phyloP scores from a whole-genome alignment of 768 basidiomycete species.

The Suillus subalutaceus region DNA sequence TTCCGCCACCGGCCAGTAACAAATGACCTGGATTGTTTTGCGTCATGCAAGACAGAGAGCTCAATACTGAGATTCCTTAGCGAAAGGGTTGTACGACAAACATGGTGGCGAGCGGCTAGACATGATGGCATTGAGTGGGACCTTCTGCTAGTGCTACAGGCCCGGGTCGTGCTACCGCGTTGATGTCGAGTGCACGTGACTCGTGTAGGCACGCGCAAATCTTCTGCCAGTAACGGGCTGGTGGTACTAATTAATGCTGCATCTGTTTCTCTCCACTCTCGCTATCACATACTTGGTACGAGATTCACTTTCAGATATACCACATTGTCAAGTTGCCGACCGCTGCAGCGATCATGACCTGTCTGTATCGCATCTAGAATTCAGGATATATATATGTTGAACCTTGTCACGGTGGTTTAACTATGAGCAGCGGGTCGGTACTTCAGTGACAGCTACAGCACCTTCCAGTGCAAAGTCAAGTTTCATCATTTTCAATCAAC shows the following conservation, averaged over 20 bases:
- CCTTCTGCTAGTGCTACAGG: not conserved
- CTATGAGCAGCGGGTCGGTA: no score
- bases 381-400: not conserved
- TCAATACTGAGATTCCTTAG: not conserved
- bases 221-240: no score
- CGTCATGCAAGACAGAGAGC: not conserved
- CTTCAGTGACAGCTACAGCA: no score
- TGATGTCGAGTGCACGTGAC: not conserved
- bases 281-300: not conserved
- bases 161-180: not conserved
- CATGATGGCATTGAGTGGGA: conserved; percentile 12
- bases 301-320: not conserved
- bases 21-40: not conserved
- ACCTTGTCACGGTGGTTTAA: no score
- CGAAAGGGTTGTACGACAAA: not conserved
- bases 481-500: no score
- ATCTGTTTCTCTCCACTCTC: not conserved
- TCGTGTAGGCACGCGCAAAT: not conserved
- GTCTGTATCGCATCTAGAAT: not conserved
- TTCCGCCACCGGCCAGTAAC: not conserved
- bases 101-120: conserved; percentile 1
- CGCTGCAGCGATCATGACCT: no score
- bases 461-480: no score
- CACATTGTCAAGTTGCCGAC: not conserved
- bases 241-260: no score